Percentiles rank a stretch among this genome's conserved stretches.
Evolutionary conservation across 257 asterid species (phyloP).

Genomic region (Linaria vulgaris): DNA sequence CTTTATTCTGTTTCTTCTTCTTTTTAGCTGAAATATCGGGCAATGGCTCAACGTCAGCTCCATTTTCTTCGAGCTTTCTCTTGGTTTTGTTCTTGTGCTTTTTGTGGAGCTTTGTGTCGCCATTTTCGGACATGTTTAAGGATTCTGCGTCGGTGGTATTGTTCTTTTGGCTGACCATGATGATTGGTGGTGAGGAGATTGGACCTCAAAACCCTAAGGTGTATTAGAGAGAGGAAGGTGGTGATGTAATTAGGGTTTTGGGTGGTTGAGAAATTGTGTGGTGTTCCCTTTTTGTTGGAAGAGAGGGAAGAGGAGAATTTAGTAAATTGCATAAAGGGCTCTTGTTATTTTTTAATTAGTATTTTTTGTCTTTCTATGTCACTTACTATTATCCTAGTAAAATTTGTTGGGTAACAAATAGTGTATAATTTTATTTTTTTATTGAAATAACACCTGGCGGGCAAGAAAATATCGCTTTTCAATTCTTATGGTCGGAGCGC

Average conservation of each 20-base stretch:
- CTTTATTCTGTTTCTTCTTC: no score
- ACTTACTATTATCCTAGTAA: no score
- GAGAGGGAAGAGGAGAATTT: no score
- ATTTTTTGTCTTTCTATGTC: no score
- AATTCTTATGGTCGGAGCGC: no score
- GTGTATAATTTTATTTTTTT: no score
- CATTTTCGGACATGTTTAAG: slow-evolving; percentile 30
- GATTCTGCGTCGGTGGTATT: slow-evolving; percentile 33
- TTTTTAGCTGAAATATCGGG: slow-evolving; percentile 2
- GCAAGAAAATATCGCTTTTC: no score
- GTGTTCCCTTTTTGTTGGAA: no score
- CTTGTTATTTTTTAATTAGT: no score
- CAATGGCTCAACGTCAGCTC: slow-evolving; percentile 29
- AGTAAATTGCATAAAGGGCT: no score
- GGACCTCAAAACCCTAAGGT: slow-evolving; percentile 41
- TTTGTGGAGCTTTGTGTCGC: slow-evolving; percentile 44
- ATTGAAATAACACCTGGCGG: no score
- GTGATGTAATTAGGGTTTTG: slow-evolving; percentile 33
- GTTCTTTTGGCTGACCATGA: slow-evolving; percentile 41
- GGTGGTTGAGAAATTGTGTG: slow-evolving; percentile 32
- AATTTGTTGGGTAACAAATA: no score
- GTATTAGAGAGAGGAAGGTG: not conserved
- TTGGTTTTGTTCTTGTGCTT: slow-evolving; percentile 59
- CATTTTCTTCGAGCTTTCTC: slow-evolving; percentile 61
- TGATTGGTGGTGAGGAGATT: not conserved